Conservation (phyloP, 306 rosid genomes). For the Parietaria judaica region DNA sequence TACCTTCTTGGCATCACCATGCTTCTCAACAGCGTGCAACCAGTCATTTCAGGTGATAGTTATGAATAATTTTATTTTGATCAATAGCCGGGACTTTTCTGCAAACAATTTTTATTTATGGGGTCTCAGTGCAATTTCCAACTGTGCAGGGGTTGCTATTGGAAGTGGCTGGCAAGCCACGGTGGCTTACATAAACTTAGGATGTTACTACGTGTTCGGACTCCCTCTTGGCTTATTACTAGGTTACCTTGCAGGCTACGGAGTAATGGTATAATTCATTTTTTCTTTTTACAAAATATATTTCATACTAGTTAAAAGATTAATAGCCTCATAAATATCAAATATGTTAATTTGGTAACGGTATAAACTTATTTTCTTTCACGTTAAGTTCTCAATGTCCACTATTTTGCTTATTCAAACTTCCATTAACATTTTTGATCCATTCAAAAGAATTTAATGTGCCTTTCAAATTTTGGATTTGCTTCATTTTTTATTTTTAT, state of each 20-base stretch:
- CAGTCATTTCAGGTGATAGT: constrained; percentile 35
- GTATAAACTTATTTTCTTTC: too few species aligned
- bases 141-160: constrained; percentile 36
- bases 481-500: background rate
- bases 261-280: constrained; percentile 30
- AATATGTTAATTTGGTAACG: too few species aligned
- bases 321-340: too few species aligned
- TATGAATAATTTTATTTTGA: too few species aligned
- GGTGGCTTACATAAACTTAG: constrained; percentile 47
- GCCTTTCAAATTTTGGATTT: too few species aligned
- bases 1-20: constrained; percentile 27
- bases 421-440: too few species aligned
- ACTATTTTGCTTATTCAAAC: too few species aligned
- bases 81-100: background rate
- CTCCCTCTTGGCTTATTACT: constrained; percentile 40
- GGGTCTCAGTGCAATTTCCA: background rate
- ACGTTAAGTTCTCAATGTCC: too few species aligned
- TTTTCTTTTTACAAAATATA: background rate
- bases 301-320: too few species aligned
- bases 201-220: constrained; percentile 44
- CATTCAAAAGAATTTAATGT: too few species aligned
- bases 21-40: constrained; percentile 33
- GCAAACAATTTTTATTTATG: too few species aligned
- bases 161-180: constrained; percentile 62
- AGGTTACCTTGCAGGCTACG: constrained; percentile 23